Evolutionary conservation across 148 eudicot genomes (phyloP).

Genomic region (Rhododendron griersonianum): DNA sequence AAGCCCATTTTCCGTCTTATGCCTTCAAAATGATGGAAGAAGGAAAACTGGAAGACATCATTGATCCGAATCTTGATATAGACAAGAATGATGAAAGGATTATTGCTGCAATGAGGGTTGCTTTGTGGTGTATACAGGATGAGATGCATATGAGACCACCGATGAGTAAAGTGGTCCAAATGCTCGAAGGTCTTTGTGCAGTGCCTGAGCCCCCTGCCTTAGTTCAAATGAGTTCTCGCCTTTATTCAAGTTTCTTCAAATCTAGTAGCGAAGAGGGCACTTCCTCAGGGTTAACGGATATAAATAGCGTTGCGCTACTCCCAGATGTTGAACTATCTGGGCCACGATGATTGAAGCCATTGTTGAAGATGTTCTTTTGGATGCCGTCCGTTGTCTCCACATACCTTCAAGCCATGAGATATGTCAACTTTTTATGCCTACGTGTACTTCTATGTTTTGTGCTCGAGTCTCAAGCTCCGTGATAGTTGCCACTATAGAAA

Average conservation of each 20-base stretch:
- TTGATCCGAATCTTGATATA: conserved; percentile 16
- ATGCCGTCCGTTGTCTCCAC: neutral
- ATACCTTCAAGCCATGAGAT: neutral
- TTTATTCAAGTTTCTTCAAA: conserved; percentile 15
- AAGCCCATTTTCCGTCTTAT: conserved; percentile 30
- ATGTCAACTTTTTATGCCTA: neutral
- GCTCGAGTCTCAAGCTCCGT: neutral
- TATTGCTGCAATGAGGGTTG: conserved; percentile 16
- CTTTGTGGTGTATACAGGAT: conserved; percentile 34
- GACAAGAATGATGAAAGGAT: conserved; percentile 15
- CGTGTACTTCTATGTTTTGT: neutral
- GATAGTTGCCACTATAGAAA: neutral
- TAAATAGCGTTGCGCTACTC: neutral
- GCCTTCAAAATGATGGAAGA: conserved; percentile 34
- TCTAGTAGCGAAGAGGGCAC: conserved; percentile 11
- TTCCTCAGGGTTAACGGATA: neutral
- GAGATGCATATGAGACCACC: conserved; percentile 26
- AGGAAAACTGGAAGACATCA: conserved; percentile 10
- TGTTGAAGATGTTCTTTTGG: neutral
- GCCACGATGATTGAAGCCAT: conserved; percentile 14
- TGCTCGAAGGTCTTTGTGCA: conserved; percentile 31
- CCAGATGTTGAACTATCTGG: conserved; percentile 23
- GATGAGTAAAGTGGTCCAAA: conserved; percentile 33
- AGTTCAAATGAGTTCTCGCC: neutral
- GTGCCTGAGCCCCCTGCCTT: conserved; percentile 20